phyloP scores from a whole-genome alignment of 2,329 filamentous ascomycete genomes.

The Aspergillus sp. region DNA sequence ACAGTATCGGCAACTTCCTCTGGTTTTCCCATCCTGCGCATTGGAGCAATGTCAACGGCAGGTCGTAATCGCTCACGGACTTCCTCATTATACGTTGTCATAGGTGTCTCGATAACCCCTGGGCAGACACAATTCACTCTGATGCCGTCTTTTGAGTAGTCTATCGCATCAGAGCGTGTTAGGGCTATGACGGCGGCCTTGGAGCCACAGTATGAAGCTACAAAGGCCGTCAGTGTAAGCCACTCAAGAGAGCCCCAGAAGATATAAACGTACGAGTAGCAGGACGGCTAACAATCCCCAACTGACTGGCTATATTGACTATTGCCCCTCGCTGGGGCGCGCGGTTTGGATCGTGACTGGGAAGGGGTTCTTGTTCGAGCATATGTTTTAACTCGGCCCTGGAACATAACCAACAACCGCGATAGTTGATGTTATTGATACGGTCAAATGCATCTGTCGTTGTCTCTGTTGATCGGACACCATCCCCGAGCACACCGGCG shows the following conservation, averaged over 20 bases:
- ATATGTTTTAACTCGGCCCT: slow-evolving; percentile 46
- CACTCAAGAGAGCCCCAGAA: neutral
- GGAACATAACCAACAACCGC: slow-evolving; percentile 49
- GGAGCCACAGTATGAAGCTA: slow-evolving; percentile 56
- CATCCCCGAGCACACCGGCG: slow-evolving; percentile 46
- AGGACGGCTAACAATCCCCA: slow-evolving; percentile 50
- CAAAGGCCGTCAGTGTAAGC: neutral
- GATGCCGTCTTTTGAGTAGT: slow-evolving; percentile 47
- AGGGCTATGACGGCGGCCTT: slow-evolving; percentile 59
- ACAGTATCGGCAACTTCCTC: slow-evolving; percentile 51
- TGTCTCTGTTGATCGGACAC: slow-evolving; percentile 41
- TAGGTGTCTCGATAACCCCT: slow-evolving; percentile 47
- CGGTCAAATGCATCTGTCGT: slow-evolving; percentile 49
- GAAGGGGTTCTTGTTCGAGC: slow-evolving; percentile 44
- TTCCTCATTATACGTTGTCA: slow-evolving; percentile 44
- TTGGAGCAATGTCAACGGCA: slow-evolving; percentile 48
- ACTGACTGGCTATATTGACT: slow-evolving; percentile 54
- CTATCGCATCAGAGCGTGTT: slow-evolving; percentile 56
- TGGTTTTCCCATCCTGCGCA: slow-evolving; percentile 51
- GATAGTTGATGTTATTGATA: slow-evolving; percentile 56
- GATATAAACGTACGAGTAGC: slow-evolving; percentile 39
- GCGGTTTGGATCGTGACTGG: slow-evolving; percentile 34
- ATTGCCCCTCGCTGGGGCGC: slow-evolving; percentile 46
- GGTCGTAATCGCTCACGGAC: slow-evolving; percentile 39
- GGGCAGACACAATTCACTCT: slow-evolving; percentile 37